Conservation (phyloP, 106 monocot species). For the Dactylorhiza incarnata region DNA sequence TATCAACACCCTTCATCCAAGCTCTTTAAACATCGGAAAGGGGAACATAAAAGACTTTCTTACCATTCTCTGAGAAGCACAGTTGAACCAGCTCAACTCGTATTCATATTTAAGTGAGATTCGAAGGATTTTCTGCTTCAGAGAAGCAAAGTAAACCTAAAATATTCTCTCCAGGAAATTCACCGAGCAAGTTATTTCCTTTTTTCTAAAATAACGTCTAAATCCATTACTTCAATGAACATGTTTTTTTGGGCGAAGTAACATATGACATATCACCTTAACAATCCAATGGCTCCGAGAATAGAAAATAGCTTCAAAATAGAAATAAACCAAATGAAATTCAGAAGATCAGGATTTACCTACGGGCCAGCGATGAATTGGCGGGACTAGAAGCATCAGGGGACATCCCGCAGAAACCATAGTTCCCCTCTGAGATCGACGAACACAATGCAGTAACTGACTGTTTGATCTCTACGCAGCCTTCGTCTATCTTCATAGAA, state of each 20-base stretch:
- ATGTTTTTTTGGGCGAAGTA: background rate
- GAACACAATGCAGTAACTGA: constrained; percentile 44
- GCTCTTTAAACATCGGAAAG: too few species aligned
- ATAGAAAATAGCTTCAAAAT: background rate
- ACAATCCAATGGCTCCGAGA: background rate
- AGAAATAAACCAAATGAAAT: background rate
- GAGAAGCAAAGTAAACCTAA: too few species aligned
- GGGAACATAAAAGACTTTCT: too few species aligned
- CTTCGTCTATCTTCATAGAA: constrained; percentile 34
- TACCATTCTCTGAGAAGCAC: too few species aligned
- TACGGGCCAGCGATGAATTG: constrained; percentile 27
- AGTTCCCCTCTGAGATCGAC: constrained; percentile 45
- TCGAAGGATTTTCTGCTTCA: too few species aligned
- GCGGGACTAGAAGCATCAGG: constrained; percentile 27
- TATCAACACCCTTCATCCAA: too few species aligned
- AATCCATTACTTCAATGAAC: background rate
- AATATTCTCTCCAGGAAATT: background rate
- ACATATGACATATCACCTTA: background rate
- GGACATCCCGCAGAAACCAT: constrained; percentile 32
- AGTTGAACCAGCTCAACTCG: too few species aligned
- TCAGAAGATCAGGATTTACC: constrained; percentile 19
- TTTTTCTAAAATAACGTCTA: background rate
- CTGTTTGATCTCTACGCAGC: constrained; percentile 78
- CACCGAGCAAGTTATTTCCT: background rate
- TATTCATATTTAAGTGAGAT: too few species aligned